Evolutionary conservation across 2,329 filamentous ascomycete genomes (phyloP).

Genomic region (Zymoseptoria crescenta): DNA sequence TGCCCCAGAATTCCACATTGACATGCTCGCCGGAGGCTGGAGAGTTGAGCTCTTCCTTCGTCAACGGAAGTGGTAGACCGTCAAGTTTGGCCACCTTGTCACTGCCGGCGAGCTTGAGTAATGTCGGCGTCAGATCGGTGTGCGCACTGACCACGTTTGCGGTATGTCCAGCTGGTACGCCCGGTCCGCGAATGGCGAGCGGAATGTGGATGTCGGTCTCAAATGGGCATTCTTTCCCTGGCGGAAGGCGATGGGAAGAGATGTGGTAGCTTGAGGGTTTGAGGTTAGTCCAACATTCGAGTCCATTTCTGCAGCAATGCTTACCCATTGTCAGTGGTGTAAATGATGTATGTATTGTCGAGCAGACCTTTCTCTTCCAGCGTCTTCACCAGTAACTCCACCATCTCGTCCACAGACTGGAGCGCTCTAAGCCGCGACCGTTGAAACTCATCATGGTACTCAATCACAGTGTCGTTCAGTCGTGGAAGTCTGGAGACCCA

Average conservation of each 20-base stretch:
- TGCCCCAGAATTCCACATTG: constrained; percentile 35
- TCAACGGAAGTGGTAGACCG: constrained; percentile 30
- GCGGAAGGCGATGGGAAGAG: constrained; percentile 31
- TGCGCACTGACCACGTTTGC: constrained; percentile 31
- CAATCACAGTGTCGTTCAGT: constrained; percentile 40
- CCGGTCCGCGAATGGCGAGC: constrained; percentile 32
- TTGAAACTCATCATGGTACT: constrained; percentile 48
- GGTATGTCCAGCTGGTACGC: constrained; percentile 22
- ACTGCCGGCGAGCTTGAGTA: constrained; percentile 29
- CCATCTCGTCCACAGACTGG: constrained; percentile 49
- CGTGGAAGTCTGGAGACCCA: constrained; percentile 40
- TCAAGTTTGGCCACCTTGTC: constrained; percentile 27
- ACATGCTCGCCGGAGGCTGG: constrained; percentile 28
- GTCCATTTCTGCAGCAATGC: too few species aligned
- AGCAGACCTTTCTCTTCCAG: constrained; percentile 38
- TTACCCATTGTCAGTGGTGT: constrained; percentile 33
- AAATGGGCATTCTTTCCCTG: constrained; percentile 32
- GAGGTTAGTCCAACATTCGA: too few species aligned
- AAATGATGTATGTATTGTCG: constrained; percentile 41
- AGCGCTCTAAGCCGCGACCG: constrained; percentile 43
- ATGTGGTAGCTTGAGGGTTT: constrained; percentile 20
- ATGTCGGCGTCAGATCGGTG: constrained; percentile 32
- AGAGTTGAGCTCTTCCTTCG: constrained; percentile 9
- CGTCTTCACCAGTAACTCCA: constrained; percentile 38
- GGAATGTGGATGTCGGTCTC: constrained; percentile 35